Percentiles rank a stretch among this genome's conserved stretches.
phyloP scores from a whole-genome alignment of 768 basidiomycete genomes.

The Suillus americanus region DNA sequence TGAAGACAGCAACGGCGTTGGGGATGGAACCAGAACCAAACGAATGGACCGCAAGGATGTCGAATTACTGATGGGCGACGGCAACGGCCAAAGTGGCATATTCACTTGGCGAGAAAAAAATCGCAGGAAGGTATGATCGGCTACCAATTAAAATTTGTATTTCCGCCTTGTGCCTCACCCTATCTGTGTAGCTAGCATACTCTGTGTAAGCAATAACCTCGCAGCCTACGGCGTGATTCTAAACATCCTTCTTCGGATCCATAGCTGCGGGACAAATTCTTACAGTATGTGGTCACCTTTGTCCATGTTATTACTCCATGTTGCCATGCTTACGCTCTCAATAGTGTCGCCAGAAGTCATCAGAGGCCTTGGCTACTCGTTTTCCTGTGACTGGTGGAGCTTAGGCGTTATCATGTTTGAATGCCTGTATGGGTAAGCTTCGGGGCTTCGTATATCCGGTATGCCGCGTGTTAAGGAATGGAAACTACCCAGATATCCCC shows the following conservation, averaged over 20 bases:
- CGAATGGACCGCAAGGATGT: constrained; percentile 81
- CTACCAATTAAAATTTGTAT: constrained; percentile 27
- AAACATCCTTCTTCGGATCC: constrained; percentile 30
- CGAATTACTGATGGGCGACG: constrained; percentile 81
- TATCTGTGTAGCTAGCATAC: constrained; percentile 67
- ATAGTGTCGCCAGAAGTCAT: constrained; percentile 91
- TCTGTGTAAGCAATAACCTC: constrained; percentile 64
- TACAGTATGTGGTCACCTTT: constrained; percentile 59
- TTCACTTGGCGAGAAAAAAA: constrained; percentile 97
- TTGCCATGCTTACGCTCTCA: constrained; percentile 21
- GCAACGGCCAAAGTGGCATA: constrained; percentile 76
- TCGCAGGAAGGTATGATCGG: constrained; percentile 71
- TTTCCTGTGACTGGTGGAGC: constrained; percentile 98
- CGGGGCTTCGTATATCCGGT: constrained; percentile 26
- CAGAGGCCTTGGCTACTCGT: constrained; percentile 88
- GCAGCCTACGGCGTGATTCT: constrained; percentile 13
- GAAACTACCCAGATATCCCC: constrained; percentile 67
- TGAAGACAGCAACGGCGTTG: constrained; percentile 66
- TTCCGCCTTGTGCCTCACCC: constrained; percentile 20
- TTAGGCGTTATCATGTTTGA: constrained; percentile 97
- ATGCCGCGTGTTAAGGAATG: constrained; percentile 16
- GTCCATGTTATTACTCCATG: constrained; percentile 21
- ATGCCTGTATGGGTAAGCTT: constrained; percentile 82
- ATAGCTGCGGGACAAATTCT: constrained; percentile 81
- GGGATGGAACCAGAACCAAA: constrained; percentile 71